phyloP scores from a whole-genome alignment of 2,329 filamentous ascomycete species.

The Talaromyces amestolkiae region DNA sequence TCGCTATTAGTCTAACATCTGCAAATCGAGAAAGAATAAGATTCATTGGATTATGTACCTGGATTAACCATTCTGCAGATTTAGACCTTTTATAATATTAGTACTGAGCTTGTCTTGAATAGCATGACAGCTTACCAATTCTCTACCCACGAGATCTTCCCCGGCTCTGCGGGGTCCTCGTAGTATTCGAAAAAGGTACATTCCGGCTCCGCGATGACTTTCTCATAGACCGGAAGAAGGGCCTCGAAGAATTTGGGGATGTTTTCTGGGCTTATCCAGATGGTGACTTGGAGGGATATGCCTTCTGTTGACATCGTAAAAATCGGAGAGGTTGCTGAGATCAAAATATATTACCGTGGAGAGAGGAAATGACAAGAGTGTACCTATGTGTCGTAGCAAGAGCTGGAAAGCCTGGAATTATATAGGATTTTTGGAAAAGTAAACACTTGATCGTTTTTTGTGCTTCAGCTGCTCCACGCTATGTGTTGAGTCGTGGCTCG shows the following conservation, averaged over 20 bases:
- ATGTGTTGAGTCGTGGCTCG: neutral
- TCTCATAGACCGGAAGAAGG: slow-evolving; percentile 42
- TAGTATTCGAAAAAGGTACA: slow-evolving; percentile 48
- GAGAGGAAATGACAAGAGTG: no score
- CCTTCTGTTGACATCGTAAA: neutral
- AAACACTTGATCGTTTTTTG: neutral
- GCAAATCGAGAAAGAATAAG: neutral
- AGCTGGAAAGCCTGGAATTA: neutral
- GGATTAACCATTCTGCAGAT: slow-evolving; percentile 4
- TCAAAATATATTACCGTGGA: no score
- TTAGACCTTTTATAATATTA: neutral
- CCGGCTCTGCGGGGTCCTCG: slow-evolving; percentile 36
- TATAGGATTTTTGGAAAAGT: neutral
- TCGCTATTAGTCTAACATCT: slow-evolving; percentile 11
- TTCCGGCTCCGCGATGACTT: slow-evolving; percentile 44
- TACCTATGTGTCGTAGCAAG: no score
- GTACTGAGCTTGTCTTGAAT: no score
- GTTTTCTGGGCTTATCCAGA: slow-evolving; percentile 23
- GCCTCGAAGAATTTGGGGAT: slow-evolving; percentile 31
- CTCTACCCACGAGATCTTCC: slow-evolving; percentile 42
- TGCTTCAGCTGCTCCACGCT: neutral
- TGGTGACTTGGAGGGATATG: slow-evolving; percentile 11
- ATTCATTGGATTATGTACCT: neutral
- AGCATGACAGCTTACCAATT: slow-evolving; percentile 35
- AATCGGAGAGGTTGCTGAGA: neutral